These are phyloP conservation scores for Globisporangium radiosum DNA, from an alignment of 352 stramenopile species.

Conservation along the genomic window DNA sequence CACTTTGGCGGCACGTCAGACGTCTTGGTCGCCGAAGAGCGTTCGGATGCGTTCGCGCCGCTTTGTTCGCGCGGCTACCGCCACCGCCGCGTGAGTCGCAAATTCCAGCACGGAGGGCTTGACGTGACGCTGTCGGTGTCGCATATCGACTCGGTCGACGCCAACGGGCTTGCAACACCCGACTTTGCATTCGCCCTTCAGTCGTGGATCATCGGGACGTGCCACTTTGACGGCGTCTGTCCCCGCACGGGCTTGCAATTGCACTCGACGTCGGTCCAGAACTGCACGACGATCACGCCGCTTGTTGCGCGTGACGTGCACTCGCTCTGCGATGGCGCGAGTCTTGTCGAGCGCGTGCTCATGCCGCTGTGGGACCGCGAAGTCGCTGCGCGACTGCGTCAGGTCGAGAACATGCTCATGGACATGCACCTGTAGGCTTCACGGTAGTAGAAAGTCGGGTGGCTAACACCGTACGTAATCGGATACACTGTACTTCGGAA, in stretches of 20 bases:
- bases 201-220: not conserved
- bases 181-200: not conserved
- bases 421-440: not conserved
- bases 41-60: not conserved
- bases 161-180: not conserved
- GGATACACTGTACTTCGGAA: not conserved
- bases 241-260: not conserved
- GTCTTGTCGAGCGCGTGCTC: not conserved
- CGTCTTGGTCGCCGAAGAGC: not conserved
- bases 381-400: not conserved
- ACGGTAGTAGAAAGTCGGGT: not conserved
- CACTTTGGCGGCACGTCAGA: not conserved
- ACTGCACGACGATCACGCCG: not conserved
- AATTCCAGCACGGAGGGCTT: not conserved
- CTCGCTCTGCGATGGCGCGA: not conserved
- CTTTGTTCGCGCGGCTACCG: not conserved
- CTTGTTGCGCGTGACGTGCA: not conserved
- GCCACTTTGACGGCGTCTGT: not conserved
- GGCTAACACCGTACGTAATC: not conserved
- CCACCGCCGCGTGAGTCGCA: not conserved
- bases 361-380: not conserved
- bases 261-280: not conserved
- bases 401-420: constrained; percentile 5
- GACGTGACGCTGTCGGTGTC: not conserved
- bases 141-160: not conserved